A percentile compares a stretch with the other conserved stretches of the same genome.
These are phyloP conservation scores for Termitomyces sp. DNA, from an alignment of 768 basidiomycete genomes.

Conservation along the genomic window DNA sequence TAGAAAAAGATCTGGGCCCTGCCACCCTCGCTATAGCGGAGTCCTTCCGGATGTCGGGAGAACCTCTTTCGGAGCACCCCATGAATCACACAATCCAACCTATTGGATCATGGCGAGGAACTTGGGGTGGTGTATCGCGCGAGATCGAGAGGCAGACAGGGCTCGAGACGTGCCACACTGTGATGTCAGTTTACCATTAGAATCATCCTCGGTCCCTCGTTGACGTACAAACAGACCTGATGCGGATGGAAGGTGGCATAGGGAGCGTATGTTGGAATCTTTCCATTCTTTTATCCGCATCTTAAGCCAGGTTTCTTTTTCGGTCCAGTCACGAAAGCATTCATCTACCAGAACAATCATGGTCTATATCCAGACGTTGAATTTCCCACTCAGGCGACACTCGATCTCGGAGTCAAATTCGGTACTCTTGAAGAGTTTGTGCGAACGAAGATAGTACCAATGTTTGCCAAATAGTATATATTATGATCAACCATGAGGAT, in stretches of 20 bases:
- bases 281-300: not conserved
- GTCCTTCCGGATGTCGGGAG: conserved; percentile 4
- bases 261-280: conserved; percentile 3
- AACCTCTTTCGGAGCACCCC: not conserved
- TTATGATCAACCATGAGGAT: not conserved
- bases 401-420: conserved; percentile 8
- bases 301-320: not conserved
- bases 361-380: conserved; percentile 6
- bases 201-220: not conserved
- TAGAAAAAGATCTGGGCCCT: conserved; percentile 9
- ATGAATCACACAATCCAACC: conserved; percentile 11
- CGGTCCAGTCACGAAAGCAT: conserved; percentile 9
- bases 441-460: conserved; percentile 5
- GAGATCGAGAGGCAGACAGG: conserved; percentile 14
- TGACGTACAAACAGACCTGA: conserved; percentile 3
- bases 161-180: conserved; percentile 8
- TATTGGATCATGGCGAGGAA: conserved; percentile 13
- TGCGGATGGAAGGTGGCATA: conserved; percentile 9
- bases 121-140: conserved; percentile 11
- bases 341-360: conserved; percentile 13
- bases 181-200: conserved; percentile 1
- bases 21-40: conserved; percentile 1
- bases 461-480: not conserved
- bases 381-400: conserved; percentile 3
- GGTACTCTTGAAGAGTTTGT: conserved; percentile 15